Conservation (phyloP, 2,329 filamentous ascomycete genomes). For the Fusarium coffeatum region DNA sequence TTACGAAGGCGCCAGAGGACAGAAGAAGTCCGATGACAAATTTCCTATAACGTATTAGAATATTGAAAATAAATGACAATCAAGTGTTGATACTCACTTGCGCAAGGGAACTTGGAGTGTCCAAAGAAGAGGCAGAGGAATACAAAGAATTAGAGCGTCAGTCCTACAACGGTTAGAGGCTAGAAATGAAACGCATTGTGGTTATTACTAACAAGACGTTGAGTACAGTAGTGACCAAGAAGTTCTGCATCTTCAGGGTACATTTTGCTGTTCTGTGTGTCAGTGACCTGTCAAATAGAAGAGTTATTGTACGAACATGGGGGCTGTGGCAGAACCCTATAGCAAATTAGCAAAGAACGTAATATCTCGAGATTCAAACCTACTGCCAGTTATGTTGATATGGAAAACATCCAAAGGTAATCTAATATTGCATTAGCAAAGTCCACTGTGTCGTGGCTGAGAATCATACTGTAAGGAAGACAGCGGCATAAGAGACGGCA, state of each 20-base stretch:
- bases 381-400: slow-evolving; percentile 42
- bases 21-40: slow-evolving; percentile 43
- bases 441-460: accelerated
- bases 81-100: slow-evolving; percentile 13
- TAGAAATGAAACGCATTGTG: accelerated
- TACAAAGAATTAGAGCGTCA: slow-evolving; percentile 32
- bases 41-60: slow-evolving; percentile 29
- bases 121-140: slow-evolving; percentile 39
- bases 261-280: slow-evolving; percentile 19
- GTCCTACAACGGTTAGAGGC: slow-evolving; percentile 13
- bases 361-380: background rate
- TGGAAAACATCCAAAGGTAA: slow-evolving; percentile 42
- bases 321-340: slow-evolving; percentile 30
- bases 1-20: slow-evolving; percentile 46
- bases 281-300: accelerated
- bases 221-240: slow-evolving; percentile 35
- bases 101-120: slow-evolving; percentile 38
- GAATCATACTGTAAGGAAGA: slow-evolving; percentile 36
- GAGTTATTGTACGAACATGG: slow-evolving; percentile 1
- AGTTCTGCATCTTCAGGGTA: slow-evolving; percentile 34
- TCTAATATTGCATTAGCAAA: background rate
- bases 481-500: slow-evolving; percentile 22
- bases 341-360: accelerated
- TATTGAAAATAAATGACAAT: accelerated
- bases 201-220: slow-evolving; percentile 36